phyloP scores from a whole-genome alignment of 345 rosid species.

The Raphanus raphanistrum region DNA sequence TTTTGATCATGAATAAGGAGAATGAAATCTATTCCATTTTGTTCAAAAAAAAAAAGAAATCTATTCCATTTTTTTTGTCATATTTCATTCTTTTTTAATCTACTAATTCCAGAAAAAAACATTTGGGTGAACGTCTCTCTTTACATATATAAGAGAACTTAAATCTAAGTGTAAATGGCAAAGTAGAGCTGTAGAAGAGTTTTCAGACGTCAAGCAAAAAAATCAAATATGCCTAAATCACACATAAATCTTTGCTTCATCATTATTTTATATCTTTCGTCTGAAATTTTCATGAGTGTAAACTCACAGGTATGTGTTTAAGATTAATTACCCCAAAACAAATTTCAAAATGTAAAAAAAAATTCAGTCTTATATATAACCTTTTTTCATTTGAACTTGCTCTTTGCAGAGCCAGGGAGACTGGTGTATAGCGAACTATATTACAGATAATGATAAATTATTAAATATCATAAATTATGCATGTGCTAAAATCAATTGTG shows the following conservation, averaged over 20 bases:
- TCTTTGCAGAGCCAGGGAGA: no score
- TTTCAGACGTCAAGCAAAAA: background rate
- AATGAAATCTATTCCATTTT: background rate
- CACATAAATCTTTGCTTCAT: constrained; percentile 8
- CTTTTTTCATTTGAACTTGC: background rate
- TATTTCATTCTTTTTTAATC: background rate
- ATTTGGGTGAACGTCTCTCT: background rate
- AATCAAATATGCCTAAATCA: constrained; percentile 22
- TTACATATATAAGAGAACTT: background rate
- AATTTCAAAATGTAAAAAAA: background rate
- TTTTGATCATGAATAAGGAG: background rate
- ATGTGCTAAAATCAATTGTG: constrained; percentile 12
- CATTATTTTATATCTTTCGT: constrained; percentile 12
- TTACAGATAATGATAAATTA: background rate
- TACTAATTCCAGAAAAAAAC: background rate
- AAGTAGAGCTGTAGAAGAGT: background rate
- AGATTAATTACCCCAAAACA: background rate
- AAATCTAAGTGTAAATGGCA: background rate
- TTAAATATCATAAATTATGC: background rate
- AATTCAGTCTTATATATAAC: background rate
- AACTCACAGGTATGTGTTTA: constrained; percentile 18
- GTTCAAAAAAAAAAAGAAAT: background rate
- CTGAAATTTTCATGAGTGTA: constrained; percentile 4
- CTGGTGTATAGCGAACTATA: no score
- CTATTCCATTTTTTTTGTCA: background rate